These are phyloP conservation scores for Allium cepa DNA, from an alignment of 106 monocot species.

Conservation along the genomic window DNA sequence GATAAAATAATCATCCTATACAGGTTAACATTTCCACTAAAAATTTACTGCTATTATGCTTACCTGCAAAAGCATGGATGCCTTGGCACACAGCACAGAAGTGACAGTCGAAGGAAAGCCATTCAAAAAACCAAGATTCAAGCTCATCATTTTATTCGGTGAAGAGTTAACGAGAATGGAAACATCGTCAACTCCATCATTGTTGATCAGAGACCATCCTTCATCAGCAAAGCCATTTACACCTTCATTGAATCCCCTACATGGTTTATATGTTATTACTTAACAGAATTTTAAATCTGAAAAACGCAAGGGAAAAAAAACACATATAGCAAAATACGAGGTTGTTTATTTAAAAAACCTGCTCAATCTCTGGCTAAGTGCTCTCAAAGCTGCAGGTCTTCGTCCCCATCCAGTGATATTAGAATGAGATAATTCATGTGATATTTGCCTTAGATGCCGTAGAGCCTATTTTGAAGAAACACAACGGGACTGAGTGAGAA, in stretches of 20 bases:
- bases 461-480: slow-evolving; percentile 34
- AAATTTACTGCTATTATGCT: neutral
- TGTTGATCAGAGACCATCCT: slow-evolving; percentile 48
- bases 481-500: neutral
- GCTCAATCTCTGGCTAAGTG: slow-evolving; percentile 52
- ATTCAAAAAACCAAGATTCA: slow-evolving; percentile 43
- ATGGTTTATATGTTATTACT: neutral
- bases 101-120: slow-evolving; percentile 19
- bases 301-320: neutral
- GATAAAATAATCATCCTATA: no score
- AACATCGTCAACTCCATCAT: slow-evolving; percentile 58
- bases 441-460: slow-evolving; percentile 56
- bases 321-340: slow-evolving; percentile 1
- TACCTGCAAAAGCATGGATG: slow-evolving; percentile 75
- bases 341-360: slow-evolving; percentile 19
- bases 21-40: no score
- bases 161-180: slow-evolving; percentile 54
- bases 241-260: slow-evolving; percentile 69
- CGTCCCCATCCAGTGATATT: slow-evolving; percentile 35
- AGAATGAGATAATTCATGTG: slow-evolving; percentile 47
- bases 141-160: slow-evolving; percentile 29
- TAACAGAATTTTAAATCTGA: neutral
- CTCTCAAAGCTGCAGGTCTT: slow-evolving; percentile 51
- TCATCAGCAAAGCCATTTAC: slow-evolving; percentile 66
- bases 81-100: slow-evolving; percentile 60